A percentile compares a stretch with the other conserved stretches of the same genome.
phyloP scores from a whole-genome alignment of 176 grass and related monocot species.

The Zoysia japonica region DNA sequence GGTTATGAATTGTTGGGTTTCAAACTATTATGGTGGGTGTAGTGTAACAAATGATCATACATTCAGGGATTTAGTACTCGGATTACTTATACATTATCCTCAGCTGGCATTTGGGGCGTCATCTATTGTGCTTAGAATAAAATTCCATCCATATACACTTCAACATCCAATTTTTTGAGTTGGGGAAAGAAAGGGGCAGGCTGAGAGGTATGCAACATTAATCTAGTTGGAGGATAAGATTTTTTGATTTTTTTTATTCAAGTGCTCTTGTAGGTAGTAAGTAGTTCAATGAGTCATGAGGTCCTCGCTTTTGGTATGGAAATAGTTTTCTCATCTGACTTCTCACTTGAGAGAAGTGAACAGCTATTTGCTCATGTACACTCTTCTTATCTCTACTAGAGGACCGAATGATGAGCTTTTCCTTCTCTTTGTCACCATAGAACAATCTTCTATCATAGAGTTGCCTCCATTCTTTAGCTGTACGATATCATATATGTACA shows the following conservation, averaged over 20 bases:
- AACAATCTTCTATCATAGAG: neutral
- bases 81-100: neutral
- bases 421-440: neutral
- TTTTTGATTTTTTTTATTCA: neutral
- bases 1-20: neutral
- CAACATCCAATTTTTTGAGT: neutral
- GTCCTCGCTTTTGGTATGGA: neutral
- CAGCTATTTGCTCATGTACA: neutral
- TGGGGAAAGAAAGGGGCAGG: no score
- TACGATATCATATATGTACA: neutral
- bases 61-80: neutral
- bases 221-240: neutral
- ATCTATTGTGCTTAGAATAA: neutral
- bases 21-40: neutral
- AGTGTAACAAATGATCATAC: neutral
- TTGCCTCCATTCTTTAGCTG: constrained; percentile 4
- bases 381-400: neutral
- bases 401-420: neutral
- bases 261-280: neutral
- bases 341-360: constrained; percentile 20
- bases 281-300: constrained; percentile 1
- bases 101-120: neutral
- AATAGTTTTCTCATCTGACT: neutral
- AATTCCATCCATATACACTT: constrained; percentile 1
- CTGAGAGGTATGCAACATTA: neutral